Conservation (phyloP, 208 protist genomes). For the Wallacemonas sp. region DNA sequence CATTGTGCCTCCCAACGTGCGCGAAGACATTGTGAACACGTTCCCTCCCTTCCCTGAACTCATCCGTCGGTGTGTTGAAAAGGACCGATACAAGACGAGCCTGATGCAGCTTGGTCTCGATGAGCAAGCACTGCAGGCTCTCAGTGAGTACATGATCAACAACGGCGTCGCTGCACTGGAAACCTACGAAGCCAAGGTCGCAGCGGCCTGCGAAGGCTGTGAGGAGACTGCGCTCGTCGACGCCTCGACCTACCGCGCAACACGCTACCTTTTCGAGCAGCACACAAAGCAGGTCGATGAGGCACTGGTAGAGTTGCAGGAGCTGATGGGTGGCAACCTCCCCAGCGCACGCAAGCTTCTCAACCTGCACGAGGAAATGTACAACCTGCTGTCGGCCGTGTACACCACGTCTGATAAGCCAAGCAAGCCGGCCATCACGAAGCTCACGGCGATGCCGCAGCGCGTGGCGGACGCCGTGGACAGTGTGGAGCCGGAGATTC, state of each 20-base stretch:
- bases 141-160: conserved; percentile 61
- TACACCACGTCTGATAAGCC: conserved; percentile 71
- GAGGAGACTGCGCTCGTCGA: conserved; percentile 29
- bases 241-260: conserved; percentile 62
- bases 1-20: conserved; percentile 57
- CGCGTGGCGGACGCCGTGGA: conserved; percentile 72
- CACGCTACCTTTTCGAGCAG: conserved; percentile 80
- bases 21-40: conserved; percentile 52
- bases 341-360: conserved; percentile 74
- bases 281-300: conserved; percentile 77
- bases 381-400: conserved; percentile 71
- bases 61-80: conserved; percentile 72
- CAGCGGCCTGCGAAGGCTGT: background rate
- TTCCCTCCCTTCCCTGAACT: conserved; percentile 82
- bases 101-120: conserved; percentile 65
- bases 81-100: conserved; percentile 58
- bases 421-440: conserved; percentile 44
- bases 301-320: conserved; percentile 68
- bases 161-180: conserved; percentile 65
- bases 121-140: conserved; percentile 23
- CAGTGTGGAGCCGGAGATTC: conserved; percentile 75
- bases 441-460: conserved; percentile 77
- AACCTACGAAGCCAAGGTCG: conserved; percentile 39
- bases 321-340: conserved; percentile 56
- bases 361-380: conserved; percentile 81